Evolutionary conservation across 257 asterid genomes (phyloP).

Genomic region (Scutellaria galericulata): DNA sequence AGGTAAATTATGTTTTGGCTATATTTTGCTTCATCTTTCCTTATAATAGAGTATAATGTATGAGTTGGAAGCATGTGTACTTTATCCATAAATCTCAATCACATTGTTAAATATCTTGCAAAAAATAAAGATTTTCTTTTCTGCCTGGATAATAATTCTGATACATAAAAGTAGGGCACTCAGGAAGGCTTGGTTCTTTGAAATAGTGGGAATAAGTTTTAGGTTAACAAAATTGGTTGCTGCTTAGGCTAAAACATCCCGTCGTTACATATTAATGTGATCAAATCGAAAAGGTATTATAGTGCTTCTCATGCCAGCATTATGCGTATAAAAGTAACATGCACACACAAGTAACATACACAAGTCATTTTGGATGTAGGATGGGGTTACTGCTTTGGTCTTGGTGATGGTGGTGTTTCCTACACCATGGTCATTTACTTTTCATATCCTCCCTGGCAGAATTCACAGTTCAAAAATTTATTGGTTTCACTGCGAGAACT

Average conservation of each 20-base stretch:
- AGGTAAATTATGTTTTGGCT: conserved; percentile 52
- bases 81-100: conserved; percentile 11
- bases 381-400: background rate
- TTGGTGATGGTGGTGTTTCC: too few relatives aligned
- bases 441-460: too few relatives aligned
- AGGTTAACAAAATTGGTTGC: conserved; percentile 14
- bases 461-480: too few relatives aligned
- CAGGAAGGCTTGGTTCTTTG: conserved; percentile 1
- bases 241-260: background rate
- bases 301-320: background rate
- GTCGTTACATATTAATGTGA: background rate
- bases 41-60: conserved; percentile 1
- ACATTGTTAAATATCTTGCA: conserved; percentile 7
- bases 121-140: conserved; percentile 5
- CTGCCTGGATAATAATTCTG: background rate
- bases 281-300: background rate
- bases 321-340: background rate
- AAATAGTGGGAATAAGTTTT: conserved; percentile 11
- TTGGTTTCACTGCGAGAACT: too few relatives aligned
- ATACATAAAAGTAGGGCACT: background rate
- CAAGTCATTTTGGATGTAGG: background rate
- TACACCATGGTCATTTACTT: too few relatives aligned
- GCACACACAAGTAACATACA: background rate
- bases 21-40: conserved; percentile 24
- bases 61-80: conserved; percentile 21